These are phyloP conservation scores for Xylariaceae sp. DNA, from an alignment of 2,329 filamentous ascomycete genomes.

Conservation along the genomic window DNA sequence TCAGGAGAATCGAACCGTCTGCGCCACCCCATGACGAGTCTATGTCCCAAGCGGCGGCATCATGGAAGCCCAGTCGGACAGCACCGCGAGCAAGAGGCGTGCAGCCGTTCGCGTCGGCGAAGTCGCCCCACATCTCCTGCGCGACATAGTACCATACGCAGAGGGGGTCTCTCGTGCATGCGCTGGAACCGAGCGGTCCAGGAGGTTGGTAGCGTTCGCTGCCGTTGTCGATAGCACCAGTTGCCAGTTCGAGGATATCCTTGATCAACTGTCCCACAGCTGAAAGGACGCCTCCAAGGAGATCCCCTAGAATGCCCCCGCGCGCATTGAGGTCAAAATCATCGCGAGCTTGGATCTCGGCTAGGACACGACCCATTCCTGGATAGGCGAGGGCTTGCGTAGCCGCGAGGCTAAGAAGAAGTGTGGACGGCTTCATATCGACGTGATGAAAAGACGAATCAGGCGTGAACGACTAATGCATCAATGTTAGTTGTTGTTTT, in stretches of 20 bases:
- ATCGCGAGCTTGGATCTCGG: conserved; percentile 25
- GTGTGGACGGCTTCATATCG: conserved; percentile 23
- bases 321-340: conserved; percentile 17
- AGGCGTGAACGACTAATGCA: background rate
- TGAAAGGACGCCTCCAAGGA: conserved; percentile 13
- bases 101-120: conserved; percentile 33
- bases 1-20: conserved; percentile 42
- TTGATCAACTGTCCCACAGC: conserved; percentile 22
- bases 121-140: conserved; percentile 33
- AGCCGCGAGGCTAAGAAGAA: conserved; percentile 16
- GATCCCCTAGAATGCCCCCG: conserved; percentile 25
- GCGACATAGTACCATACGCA: conserved; percentile 40
- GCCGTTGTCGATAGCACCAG: conserved; percentile 15
- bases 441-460: background rate
- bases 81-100: conserved; percentile 39
- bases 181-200: conserved; percentile 22
- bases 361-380: conserved; percentile 23
- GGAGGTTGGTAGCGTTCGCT: conserved; percentile 20
- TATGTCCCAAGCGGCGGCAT: conserved; percentile 40
- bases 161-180: conserved; percentile 30
- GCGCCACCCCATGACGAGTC: conserved; percentile 38
- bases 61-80: conserved; percentile 44
- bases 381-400: conserved; percentile 24
- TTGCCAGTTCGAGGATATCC: conserved; percentile 20
- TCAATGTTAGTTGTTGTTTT: background rate